Base-by-base conservation (phyloP, 768 basidiomycete genomes). In the Mycena leptocephala region DNA sequence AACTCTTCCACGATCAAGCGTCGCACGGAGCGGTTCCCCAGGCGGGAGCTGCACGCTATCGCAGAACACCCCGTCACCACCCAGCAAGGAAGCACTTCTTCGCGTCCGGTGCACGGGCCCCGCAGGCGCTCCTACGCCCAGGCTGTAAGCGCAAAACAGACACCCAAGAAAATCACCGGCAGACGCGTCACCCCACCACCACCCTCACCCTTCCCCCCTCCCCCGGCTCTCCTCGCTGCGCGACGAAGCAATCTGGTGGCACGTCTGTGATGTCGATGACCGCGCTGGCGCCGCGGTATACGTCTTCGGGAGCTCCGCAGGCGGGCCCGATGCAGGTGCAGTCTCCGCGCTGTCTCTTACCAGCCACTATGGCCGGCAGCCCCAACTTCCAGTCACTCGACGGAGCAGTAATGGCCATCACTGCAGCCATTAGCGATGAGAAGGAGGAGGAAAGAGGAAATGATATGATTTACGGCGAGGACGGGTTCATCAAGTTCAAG, bases 331-430 rank as follows among this genome's bases (percentile, higher is more conserved):
- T 35, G 13, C 75, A 76, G 62, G 70, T 76, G 48, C 76, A 68
- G 61, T 77, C 72, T 59, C 76, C 76, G 2, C 72, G 76, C 28
- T 48, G 70, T 7, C 72, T 77, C 3, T 51, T 59, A 9, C 76
- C 76, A 32, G 51, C 61, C 20, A 48, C 37, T 32, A 58, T 77
- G 68, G 76, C 76, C 28, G 72, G 76, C 22, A 71, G 63, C n/a
- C 76, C 76, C 8, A 46, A 46, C 33, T 77, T 74, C 24, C 76
- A 77, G 28, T 77, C 76, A 22, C 76, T 77, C 33, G 76, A 77
- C 48, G 76, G 68, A 18, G 69, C 69, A 10, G 56, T 70, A 1
- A 7, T 53, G 68, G 26, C 35, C 18, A 74, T 77, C 43, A 39
- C 26, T 20, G 33, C 16, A 37, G 73, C 39, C 16, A 28, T 28